Evolutionary conservation across 2,329 filamentous ascomycete genomes (phyloP).

Genomic region (Penicillium sp.): DNA sequence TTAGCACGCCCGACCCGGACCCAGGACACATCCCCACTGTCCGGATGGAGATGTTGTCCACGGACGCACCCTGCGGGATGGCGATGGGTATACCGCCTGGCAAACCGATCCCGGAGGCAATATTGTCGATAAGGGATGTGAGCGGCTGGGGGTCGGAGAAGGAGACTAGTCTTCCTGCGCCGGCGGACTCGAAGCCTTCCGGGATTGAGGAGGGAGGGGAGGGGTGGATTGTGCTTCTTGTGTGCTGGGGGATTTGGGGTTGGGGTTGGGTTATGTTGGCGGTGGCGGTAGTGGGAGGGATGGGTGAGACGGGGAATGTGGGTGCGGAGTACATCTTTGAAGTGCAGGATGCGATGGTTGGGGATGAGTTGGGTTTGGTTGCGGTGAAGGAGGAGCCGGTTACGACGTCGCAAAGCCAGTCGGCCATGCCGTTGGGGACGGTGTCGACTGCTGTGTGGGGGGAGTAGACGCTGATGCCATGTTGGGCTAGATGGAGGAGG

Average conservation of each 20-base stretch:
- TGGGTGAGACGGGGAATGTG: constrained; percentile 36
- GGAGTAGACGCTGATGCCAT: constrained; percentile 91
- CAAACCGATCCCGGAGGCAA: constrained; percentile 61
- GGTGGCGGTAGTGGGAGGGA: constrained; percentile 19
- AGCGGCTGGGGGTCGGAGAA: constrained; percentile 54
- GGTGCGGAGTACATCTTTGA: constrained; percentile 41
- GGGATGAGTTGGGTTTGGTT: neutral
- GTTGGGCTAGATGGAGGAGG: constrained; percentile 73
- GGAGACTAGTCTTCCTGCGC: constrained; percentile 59
- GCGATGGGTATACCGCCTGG: constrained; percentile 63
- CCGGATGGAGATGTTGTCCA: constrained; percentile 56
- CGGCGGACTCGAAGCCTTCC: constrained; percentile 49
- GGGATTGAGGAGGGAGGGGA: constrained; percentile 35
- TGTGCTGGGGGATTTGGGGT: constrained; percentile 40
- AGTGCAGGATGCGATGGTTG: constrained; percentile 16
- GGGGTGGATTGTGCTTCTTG: constrained; percentile 53
- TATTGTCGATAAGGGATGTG: constrained; percentile 58
- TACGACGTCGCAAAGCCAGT: constrained; percentile 89
- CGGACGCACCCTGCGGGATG: constrained; percentile 56
- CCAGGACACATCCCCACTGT: constrained; percentile 86
- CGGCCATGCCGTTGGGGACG: constrained; percentile 76
- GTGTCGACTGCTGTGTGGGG: constrained; percentile 95
- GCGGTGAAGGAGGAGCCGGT: constrained; percentile 47
- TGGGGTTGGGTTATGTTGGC: constrained; percentile 16
- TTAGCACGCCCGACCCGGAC: constrained; percentile 69